Base-by-base conservation (phyloP, 495 filamentous ascomycete species). In the Neurospora intermedia region DNA sequence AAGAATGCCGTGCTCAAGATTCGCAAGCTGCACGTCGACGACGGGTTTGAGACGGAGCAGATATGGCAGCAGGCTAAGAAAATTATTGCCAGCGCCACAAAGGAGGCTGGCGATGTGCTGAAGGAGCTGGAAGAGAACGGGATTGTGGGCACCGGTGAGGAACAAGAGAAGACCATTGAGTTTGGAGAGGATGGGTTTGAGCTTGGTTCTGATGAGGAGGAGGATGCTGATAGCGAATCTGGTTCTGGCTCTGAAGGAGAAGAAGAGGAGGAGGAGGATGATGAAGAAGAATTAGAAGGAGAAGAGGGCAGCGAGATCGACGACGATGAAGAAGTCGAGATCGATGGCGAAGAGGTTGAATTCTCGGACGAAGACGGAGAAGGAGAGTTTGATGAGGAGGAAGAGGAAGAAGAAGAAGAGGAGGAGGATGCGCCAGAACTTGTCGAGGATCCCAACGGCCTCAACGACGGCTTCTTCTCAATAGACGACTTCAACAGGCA, bases 391-490 rank as follows among this genome's bases (percentile, higher is more conserved):
- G 74, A 76, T 11, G 78, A 75, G 6, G 78, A 78, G 3, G 77
- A 81, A 6, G 73, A 38, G 6, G 35, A 38, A 38, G 35, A 38
- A 38, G 77, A 74, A 8, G 78, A 78, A 0, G 76, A 78, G 0
- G 82, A 79, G 7, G 83, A 83, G 31, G 80, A 81, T 4, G 76
- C 75, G 31, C 81, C 83, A n/a, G 81, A 81, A 40, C 77, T 85
- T 38, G 81, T 86, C 18, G 83, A 87, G 71, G 86, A 88, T 70
- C 84, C 86, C 43, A 78, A 85, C 74, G 87, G 88, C 38, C 82
- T 93, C 80, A 99, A 99, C 79, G 96, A 99, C 78, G 96, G 94
- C 5, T 99, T 99, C 83, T 99, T 99, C 83, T 97, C 93, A 1
- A 97, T 99, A 74, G 94, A 98, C 74, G 90, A 97, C 70, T 99